Evolutionary conservation across 2,329 filamentous ascomycete species (phyloP), one percentile per base, ranked within the genome.

Genomic region (Esteya vermicola): DNA sequence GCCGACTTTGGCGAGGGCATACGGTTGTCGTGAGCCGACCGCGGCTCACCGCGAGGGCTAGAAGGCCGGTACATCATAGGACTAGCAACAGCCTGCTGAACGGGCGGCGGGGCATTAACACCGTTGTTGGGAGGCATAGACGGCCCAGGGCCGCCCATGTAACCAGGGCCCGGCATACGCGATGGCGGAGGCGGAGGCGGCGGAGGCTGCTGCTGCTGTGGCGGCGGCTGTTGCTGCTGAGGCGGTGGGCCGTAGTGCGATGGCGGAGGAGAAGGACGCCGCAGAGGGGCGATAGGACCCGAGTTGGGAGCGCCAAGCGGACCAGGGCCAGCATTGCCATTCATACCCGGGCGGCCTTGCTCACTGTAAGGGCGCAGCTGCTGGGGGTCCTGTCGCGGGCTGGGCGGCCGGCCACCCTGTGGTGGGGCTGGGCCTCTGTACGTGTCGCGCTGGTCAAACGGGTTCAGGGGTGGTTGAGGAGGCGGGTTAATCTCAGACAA

Each of bases 1-100:
- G 76, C 78, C 30, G 85, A 81, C 53, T 86, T 88, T 43, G 88
- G 88, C n/a, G 89, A 95, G n/a, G 84, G 75, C 60, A 88, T 82
- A 44, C 83, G 78, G 54, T 81, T 85, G 48, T 94, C 88, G 48
- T 89, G 74, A 47, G 91, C 71, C 2, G 82, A 81, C 39, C 86
- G 76, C 35, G 86, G 78, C 48, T 95, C 89, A 38, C 81, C 75
- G n/a, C 84, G 75, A 44, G 88, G 84, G 56, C 83, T 93, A 51
- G 77, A 77, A 23, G 78, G 74, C 42, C 79, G 76, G 62, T 89
- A 94, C 50, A 84, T 79, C 39, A 45, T 38, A 1, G 37, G 39
- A 51, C 85, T 62, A 16, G 64, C 61, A 37, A 68, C 67, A 5
- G 63, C 59, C 27, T 60, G 61, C 35, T 60, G 62, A 34, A 71